Evolutionary conservation across 1,284 basidiomycete genomes (phyloP), one percentile per base, ranked within the genome.

Genomic region (Coniophora puteana): DNA sequence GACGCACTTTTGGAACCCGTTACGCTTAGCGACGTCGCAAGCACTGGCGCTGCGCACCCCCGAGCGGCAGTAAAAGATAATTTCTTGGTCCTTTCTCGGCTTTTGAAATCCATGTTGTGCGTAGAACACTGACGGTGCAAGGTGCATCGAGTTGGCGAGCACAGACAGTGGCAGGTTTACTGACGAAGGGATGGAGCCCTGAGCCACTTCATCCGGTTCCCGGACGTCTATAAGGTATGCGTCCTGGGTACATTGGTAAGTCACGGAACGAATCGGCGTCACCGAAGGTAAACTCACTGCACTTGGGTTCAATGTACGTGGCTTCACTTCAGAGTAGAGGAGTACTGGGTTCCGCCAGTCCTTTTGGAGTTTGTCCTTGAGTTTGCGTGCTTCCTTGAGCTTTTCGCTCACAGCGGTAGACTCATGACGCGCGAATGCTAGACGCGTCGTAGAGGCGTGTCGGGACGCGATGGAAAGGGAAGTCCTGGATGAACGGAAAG

Each of bases 11-110:
- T 71, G 80, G 62, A 80, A 98, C 7, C 95, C 94, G 56, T 88
- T 86, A 50, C 85, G 71, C 55, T 80, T 81, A 0, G 93, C 92
- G 36, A 91, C 73, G 56, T 97, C 92, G 42, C 84, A 72, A 0
- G 96, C 95, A 16, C 83, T 80, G 4, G 85, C 74, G 45, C 87
- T 89, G 36, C 96, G 77, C 62, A 82, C 84, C 8, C 96, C 96
- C 44, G 89, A 91, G 42, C 94, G 77, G 66, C 96, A 99, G 68
- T 96, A 98, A 62, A 98, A 95, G 26, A 91, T 78, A 27, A 99
- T 68, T 55, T 93, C 87, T 60, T 96, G 89, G 44, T 77, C 62
- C 46, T 69, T 65, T 31, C 53, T 58, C 5, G 96, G 96, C 64
- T 97, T 93, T 39, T 82, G 69, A 62, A 95, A 98, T 3, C 92